Base-by-base conservation (phyloP, 1,284 basidiomycete species). In the Puccinia coronata region DNA sequence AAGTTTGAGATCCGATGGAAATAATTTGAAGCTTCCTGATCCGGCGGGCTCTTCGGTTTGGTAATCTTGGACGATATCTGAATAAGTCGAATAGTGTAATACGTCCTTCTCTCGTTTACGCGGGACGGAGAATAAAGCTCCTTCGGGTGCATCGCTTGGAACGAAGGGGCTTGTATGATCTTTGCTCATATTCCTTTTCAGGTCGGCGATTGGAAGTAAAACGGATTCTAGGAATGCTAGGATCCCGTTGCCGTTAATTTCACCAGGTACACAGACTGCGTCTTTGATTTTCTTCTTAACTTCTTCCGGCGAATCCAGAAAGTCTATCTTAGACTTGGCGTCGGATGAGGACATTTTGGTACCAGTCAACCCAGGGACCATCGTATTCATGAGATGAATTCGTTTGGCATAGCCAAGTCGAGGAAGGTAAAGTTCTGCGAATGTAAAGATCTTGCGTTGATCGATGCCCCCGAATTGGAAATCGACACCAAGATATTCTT, bases 341-440 rank as follows among this genome's bases (percentile, higher is more conserved):
- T 98, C 96, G 0, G 96, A 98, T 0, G 95, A 92, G n/a, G 94
- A 96, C 97, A 99, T 99, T 87, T 99, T 99, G 34, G 94, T 94
- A 41, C 96, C 96, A 18, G 89, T 88, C 67, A 99, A 90, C 57
- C 97, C 96, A 28, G 97, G 96, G 0, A 99, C 95, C 96, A 99
- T 99, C 20, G 90, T 89, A 88, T 98, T 99, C 96, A 99, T 99
- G 51, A 99, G 89, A 87, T 99, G 96, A 0, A 96, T 93, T 65
- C 97, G 93, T 88, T 98, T 98, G 73, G 89, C 88, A 88, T 98
- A 99, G 36, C 97, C 96, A 31, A 99, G 89, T 82, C 91, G 90
- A 2, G 96, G 97, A 76, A 99, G 91, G 89, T 94, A 95, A 85
- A 93, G 91, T 85, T 98, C 96, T 12, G 97, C 96, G 86, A 96